phyloP scores from a whole-genome alignment of 192 early-diverging fungal genomes.

The Coemansia sp. region DNA sequence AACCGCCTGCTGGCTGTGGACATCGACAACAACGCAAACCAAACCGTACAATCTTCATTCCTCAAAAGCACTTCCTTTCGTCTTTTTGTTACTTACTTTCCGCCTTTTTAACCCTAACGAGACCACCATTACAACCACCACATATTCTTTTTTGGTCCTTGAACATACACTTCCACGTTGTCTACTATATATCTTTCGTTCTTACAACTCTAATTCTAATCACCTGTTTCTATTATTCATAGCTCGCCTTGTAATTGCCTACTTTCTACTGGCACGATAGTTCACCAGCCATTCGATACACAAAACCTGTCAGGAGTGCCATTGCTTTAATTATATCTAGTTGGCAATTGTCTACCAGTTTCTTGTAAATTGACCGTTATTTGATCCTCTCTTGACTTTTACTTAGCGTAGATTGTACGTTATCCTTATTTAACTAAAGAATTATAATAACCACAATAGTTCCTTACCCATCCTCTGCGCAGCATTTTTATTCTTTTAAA shows the following conservation, averaged over 20 bases:
- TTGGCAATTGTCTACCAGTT: neutral
- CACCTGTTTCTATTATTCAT: neutral
- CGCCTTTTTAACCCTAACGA: neutral
- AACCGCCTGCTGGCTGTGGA: neutral
- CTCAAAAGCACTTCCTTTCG: neutral
- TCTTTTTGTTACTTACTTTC: neutral
- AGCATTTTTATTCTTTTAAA: neutral
- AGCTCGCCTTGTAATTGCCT: neutral
- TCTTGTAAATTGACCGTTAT: neutral
- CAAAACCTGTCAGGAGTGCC: too few species aligned
- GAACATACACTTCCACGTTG: too few species aligned
- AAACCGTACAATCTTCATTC: neutral
- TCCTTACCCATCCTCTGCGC: neutral
- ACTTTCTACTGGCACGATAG: neutral
- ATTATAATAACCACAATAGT: neutral
- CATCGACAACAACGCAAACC: neutral
- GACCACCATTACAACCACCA: neutral
- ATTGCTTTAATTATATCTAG: neutral
- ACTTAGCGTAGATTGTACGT: constrained; percentile 3
- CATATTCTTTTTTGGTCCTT: neutral
- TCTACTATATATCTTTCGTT: too few species aligned
- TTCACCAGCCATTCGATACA: too few species aligned
- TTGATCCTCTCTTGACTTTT: neutral
- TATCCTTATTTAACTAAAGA: neutral
- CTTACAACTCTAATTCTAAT: too few species aligned